Base-by-base conservation (phyloP, 2,329 filamentous ascomycete genomes). In the Alternaria sp. region DNA sequence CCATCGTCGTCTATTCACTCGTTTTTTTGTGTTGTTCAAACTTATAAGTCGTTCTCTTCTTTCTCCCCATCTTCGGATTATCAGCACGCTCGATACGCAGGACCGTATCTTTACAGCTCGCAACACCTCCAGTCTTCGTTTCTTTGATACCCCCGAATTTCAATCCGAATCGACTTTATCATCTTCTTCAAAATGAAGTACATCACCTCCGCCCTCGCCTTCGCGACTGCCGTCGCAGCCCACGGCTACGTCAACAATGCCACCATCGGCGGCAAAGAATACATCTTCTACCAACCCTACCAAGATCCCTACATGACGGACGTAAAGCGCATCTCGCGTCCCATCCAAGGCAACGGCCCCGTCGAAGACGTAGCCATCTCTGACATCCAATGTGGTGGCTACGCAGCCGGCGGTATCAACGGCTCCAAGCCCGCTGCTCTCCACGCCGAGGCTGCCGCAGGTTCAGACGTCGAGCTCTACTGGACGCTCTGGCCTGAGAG, bases 351-450 rank as follows among this genome's bases (percentile, higher is more conserved):
- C 40, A 88, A 89, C 74, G 87, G 87, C 4, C 87, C 87, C 0
- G 83, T 89, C 21, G 77, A 85, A 59, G 84, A 89, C 59, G 74
- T 88, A 8, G 82, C 81, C 2, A 80, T 82, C 12, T 80, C 83
- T 59, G 87, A 89, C 65, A 57, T 89, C 8, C 86, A 88, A 71
- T 89, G 87, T 77, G 84, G 84, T 49, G 85, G 86, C 21, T 85
- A 83, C 57, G 80, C 83, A 5, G 85, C 77, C 15, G 84, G 83
- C 8, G 85, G 85, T 19, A 73, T 77, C 59, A 72, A 77, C 6
- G 86, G 87, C 81, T 85, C 85, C 7, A 72, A 77, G 25, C 87
- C 87, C 6, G 87, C 87, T 2, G 74, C 83, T 5, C 81, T 89
- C 0, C 85, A 87, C 65, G 87, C 86, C 3, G 75, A 83, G 0